phyloP scores from a whole-genome alignment of 2,329 filamentous ascomycete genomes.

The Epichloe amarillans region DNA sequence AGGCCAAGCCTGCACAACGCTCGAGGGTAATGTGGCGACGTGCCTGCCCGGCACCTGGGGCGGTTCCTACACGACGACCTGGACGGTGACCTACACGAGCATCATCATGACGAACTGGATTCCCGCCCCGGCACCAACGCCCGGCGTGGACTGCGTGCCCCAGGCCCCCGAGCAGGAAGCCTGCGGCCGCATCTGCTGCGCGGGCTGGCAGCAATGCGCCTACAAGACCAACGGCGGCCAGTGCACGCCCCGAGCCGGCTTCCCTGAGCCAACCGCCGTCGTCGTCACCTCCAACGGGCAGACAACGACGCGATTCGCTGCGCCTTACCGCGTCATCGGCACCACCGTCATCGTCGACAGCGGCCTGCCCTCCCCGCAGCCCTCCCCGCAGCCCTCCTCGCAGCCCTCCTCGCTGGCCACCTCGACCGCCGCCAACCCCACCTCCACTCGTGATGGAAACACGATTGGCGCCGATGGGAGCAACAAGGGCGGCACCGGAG shows the following conservation, averaged over 20 bases:
- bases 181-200: constrained; percentile 60
- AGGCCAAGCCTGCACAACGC: constrained; percentile 37
- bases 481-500: constrained; percentile 27
- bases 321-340: constrained; percentile 38
- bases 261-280: constrained; percentile 27
- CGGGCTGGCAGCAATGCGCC: constrained; percentile 54
- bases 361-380: constrained; percentile 31
- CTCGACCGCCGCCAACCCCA: constrained; percentile 36
- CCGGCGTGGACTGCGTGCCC: constrained; percentile 35
- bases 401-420: constrained; percentile 31
- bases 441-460: constrained; percentile 30
- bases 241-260: constrained; percentile 42
- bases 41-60: constrained; percentile 27
- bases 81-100: constrained; percentile 49
- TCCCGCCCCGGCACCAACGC: constrained; percentile 30
- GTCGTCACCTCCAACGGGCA: constrained; percentile 31
- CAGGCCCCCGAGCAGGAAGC: constrained; percentile 39
- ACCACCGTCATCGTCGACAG: constrained; percentile 41
- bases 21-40: constrained; percentile 32
- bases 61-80: constrained; percentile 39
- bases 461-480: constrained; percentile 22
- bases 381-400: constrained; percentile 26
- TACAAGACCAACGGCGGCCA: constrained; percentile 28
- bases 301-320: constrained; percentile 41
- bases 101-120: constrained; percentile 39